Evolutionary conservation across 345 rosid genomes (phyloP), one percentile per base, ranked within the genome.

Genomic region (Gossypium bickii): DNA sequence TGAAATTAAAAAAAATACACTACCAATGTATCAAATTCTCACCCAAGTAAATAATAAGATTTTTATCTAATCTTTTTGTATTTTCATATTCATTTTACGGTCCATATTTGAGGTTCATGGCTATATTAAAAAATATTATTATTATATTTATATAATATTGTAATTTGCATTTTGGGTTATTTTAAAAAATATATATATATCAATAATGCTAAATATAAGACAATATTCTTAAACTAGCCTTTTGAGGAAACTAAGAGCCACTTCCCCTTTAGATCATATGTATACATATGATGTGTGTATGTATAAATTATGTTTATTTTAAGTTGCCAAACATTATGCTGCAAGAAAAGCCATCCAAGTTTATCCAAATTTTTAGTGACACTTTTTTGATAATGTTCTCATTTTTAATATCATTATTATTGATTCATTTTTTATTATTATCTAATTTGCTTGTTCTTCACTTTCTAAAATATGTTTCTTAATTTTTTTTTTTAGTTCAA

Each of bases 171-270:
- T 34, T 6, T 5, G 0, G 7, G 1, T 34, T 34, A 3, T 5
- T 4, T 3, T 29, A 0, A 29, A 29, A 27, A 25, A 20, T n/a
- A n/a, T n/a, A 25, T 2, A 24, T 24, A 1, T 29, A 34, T 4
- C 41, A 34, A 6, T 34, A 34, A 34, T 34, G 7, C 7, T 34
- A 34, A 34, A 34, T 34, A 34, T 48, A 55, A 55, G 58, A n/a
- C 9, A 7, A 2, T 13, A 22, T 29, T 9, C 67, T 34, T 62
- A 15, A 62, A 29, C 47, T 62, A 17, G 45, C 11, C 67, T 62
- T 62, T 62, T 34, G 67, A 41, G 47, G 47, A 62, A 29, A 11
- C 67, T 62, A 62, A 62, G 67, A 62, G 67, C 45, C 67, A 62
- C 20, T 20, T 16, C 38, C 12, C 3, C 67, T 62, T 34, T 34